Base-by-base conservation (phyloP, 1,139 yeast genomes). In the Kodamaea sp. region DNA sequence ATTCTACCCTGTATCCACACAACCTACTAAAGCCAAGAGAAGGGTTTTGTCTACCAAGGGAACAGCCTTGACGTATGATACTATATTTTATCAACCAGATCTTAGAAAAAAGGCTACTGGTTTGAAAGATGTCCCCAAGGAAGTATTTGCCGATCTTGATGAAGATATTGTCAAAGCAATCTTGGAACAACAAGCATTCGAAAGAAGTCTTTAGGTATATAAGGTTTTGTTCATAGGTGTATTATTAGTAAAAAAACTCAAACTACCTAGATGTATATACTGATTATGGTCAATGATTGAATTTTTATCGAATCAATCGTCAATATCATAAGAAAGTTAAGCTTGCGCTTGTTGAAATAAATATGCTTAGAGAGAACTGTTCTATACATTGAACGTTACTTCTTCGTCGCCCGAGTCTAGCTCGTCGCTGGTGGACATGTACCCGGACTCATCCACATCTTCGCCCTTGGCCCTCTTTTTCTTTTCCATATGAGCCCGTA, bases 1-100 rank as follows among this genome's bases (percentile, higher is more conserved):
- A 24, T 87, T 88, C 52, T 79, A 76, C 28, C 96, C 97, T 1
- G 54, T 51, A n/a, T 63, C 70, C 6, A 83, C 95, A 2, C 97
- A 92, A 59, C 87, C 97, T 0, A 66, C 76, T 0, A 51, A 57
- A 35, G 55, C 72, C 3, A 57, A 53, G 18, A 34, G 25, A 26
- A 13, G 29, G 8, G 29, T 36, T 12, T 51, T 72, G 43, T 46
- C 41, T 26, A 70, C 65, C 36, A 23, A 41, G 3, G 38, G 36
- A n/a, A 18, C 19, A 2, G 29, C 24, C 6, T 31, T 48, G 7
- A 31, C 28, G 8, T 71, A 77, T 40, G 82, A 80, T 29, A 76
- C 86, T 0, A 59, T 62, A 10, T 61, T 86, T 37, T 48, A 51
- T n/a, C 67, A 75, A 41, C 66, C 72, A 2, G 68, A 73, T 37